Conservation (phyloP, 805 yeast species). For the Candida michaelii region DNA sequence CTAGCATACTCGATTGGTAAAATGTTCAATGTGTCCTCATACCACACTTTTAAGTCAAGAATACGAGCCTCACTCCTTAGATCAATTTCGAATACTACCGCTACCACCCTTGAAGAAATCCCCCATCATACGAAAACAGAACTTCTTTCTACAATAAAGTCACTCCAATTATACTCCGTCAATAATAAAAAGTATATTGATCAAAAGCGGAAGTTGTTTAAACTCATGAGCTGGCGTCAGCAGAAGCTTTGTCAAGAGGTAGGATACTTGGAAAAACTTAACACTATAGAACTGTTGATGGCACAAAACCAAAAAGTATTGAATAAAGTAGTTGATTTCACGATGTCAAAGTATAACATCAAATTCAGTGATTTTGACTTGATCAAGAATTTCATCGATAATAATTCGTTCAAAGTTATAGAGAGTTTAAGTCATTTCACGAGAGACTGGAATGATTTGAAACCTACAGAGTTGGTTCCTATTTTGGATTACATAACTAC, state of each 20-base stretch:
- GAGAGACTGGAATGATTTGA: conserved; percentile 69
- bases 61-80: neutral
- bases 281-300: conserved; percentile 47
- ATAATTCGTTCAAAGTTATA: conserved; percentile 40
- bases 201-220: conserved; percentile 42
- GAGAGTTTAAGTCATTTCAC: conserved; percentile 75
- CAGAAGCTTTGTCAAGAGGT: conserved; percentile 52
- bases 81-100: neutral
- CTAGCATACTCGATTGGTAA: conserved; percentile 5
- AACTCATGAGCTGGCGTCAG: conserved; percentile 53
- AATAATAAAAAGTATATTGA: conserved; percentile 46
- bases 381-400: conserved; percentile 13
- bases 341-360: conserved; percentile 46
- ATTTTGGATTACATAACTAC: conserved; percentile 50
- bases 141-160: conserved; percentile 43
- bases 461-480: conserved; percentile 39
- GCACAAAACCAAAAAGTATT: conserved; percentile 49
- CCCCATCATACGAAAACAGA: conserved; percentile 25
- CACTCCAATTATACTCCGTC: conserved; percentile 44
- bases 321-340: conserved; percentile 43
- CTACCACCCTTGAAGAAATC: conserved; percentile 12
- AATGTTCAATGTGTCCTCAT: conserved; percentile 3
- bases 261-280: conserved; percentile 56
- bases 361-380: conserved; percentile 33
- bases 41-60: neutral